Evolutionary conservation across 202 grass and related monocot species (phyloP).

Genomic region (Saccharum hybrid): DNA sequence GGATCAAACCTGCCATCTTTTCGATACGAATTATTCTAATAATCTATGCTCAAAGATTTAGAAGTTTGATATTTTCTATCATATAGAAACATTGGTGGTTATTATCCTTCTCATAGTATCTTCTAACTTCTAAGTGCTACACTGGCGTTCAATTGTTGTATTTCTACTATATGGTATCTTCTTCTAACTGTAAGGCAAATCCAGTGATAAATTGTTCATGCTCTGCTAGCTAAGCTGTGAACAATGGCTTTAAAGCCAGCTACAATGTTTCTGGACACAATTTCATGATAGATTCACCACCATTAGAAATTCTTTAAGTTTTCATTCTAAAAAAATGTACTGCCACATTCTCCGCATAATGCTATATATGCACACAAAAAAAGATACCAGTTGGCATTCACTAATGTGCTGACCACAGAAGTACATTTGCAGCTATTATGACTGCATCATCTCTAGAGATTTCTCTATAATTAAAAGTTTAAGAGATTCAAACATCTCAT

Average conservation of each 20-base stretch:
- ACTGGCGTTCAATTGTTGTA: neutral
- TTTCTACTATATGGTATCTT: neutral
- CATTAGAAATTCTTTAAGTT: slow-evolving; percentile 9
- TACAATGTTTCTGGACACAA: neutral
- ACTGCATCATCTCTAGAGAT: slow-evolving; percentile 21
- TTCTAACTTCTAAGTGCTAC: neutral
- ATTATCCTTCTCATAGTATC: neutral
- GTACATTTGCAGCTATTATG: slow-evolving; percentile 1
- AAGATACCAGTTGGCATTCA: slow-evolving; percentile 33
- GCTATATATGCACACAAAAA: neutral
- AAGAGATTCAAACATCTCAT: neutral
- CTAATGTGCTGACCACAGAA: neutral
- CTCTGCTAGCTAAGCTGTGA: neutral
- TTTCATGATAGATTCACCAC: neutral
- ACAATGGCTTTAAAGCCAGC: neutral
- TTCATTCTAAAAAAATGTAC: neutral
- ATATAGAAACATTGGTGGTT: neutral
- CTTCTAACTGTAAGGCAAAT: slow-evolving; percentile 10
- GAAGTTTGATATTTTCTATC: slow-evolving; percentile 9
- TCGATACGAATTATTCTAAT: slow-evolving; percentile 26
- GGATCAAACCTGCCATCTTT: slow-evolving; percentile 26
- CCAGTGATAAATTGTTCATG: neutral
- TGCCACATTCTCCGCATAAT: slow-evolving; percentile 30
- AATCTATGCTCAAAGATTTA: slow-evolving; percentile 14
- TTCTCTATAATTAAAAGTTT: slow-evolving; percentile 23